Evolutionary conservation across 371 early-diverging fungal genomes (phyloP).

Genomic region (Haplosporangium sp.): DNA sequence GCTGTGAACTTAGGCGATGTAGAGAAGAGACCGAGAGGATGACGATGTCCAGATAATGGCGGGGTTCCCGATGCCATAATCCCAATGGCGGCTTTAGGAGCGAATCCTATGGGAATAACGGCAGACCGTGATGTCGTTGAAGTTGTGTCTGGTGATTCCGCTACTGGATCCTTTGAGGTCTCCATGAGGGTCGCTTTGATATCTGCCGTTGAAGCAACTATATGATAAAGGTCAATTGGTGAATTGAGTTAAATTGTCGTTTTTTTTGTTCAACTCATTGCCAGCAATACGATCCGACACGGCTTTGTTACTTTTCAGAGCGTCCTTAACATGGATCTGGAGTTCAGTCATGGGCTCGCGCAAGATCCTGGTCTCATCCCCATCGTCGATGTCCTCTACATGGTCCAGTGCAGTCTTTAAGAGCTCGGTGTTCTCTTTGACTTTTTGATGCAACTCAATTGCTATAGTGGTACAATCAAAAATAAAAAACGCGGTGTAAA

Average conservation of each 20-base stretch:
- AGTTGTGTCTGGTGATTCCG: not conserved
- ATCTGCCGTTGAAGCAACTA: not conserved
- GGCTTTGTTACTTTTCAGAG: conserved; percentile 25
- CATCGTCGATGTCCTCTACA: conserved; percentile 46
- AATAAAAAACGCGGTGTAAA: conserved; percentile 16
- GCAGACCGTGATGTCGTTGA: not conserved
- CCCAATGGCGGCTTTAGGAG: not conserved
- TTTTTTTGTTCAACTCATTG: too few species aligned
- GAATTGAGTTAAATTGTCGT: too few species aligned
- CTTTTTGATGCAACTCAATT: conserved; percentile 28
- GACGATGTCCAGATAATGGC: conserved; percentile 26
- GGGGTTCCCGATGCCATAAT: conserved; percentile 14
- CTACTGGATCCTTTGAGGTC: not conserved
- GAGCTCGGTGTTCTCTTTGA: conserved; percentile 22
- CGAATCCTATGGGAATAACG: not conserved
- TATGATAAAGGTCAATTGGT: too few species aligned
- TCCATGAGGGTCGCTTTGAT: not conserved
- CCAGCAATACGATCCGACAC: too few species aligned
- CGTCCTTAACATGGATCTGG: conserved; percentile 27
- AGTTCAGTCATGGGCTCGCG: conserved; percentile 33
- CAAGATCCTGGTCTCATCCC: conserved; percentile 40
- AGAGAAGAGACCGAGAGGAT: conserved; percentile 38
- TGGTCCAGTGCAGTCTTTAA: conserved; percentile 36
- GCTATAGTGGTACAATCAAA: conserved; percentile 8
- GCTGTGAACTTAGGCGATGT: conserved; percentile 47